These are phyloP conservation scores for Aphanomyces stellatus DNA, from an alignment of 352 stramenopile species.

Conservation along the genomic window DNA sequence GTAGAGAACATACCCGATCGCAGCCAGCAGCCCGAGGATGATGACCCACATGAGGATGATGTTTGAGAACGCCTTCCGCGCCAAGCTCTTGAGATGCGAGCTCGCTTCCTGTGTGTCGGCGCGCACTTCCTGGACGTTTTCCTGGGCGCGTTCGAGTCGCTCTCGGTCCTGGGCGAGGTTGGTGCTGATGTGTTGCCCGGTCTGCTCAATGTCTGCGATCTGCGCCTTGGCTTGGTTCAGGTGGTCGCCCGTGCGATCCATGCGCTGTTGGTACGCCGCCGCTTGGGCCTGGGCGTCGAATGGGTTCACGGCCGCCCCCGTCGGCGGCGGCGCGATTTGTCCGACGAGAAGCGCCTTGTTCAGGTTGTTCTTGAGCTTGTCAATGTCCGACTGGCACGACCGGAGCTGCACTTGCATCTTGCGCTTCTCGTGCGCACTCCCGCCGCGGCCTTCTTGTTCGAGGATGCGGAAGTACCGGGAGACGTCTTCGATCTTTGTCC, in stretches of 20 bases:
- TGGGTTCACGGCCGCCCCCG: no score
- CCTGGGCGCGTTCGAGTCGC: slow-evolving; percentile 64
- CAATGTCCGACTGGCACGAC: slow-evolving; percentile 73
- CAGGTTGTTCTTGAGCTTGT: slow-evolving; percentile 79
- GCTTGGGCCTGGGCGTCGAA: background rate
- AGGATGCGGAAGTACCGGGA: slow-evolving; percentile 58
- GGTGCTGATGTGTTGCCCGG: slow-evolving; percentile 53
- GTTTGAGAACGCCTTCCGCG: slow-evolving; percentile 69
- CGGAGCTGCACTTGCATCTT: slow-evolving; percentile 79
- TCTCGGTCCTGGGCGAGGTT: slow-evolving; percentile 61
- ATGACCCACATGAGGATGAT: slow-evolving; percentile 73
- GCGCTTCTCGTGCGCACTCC: slow-evolving; percentile 65
- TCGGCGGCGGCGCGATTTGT: slow-evolving; percentile 30
- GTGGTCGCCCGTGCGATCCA: slow-evolving; percentile 62
- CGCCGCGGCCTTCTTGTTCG: slow-evolving; percentile 69
- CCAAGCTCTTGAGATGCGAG: slow-evolving; percentile 63
- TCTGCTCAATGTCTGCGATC: slow-evolving; percentile 58
- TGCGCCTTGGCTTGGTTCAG: slow-evolving; percentile 55
- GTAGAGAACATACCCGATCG: slow-evolving; percentile 29
- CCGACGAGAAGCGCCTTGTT: slow-evolving; percentile 68
- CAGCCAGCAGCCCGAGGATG: slow-evolving; percentile 54
- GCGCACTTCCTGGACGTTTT: slow-evolving; percentile 64
- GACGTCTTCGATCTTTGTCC: slow-evolving; percentile 5
- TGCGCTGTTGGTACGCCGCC: slow-evolving; percentile 50
- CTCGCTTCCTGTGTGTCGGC: slow-evolving; percentile 62